Conservation (phyloP, 1,139 yeast species). For the Meyerozyma sp. region DNA sequence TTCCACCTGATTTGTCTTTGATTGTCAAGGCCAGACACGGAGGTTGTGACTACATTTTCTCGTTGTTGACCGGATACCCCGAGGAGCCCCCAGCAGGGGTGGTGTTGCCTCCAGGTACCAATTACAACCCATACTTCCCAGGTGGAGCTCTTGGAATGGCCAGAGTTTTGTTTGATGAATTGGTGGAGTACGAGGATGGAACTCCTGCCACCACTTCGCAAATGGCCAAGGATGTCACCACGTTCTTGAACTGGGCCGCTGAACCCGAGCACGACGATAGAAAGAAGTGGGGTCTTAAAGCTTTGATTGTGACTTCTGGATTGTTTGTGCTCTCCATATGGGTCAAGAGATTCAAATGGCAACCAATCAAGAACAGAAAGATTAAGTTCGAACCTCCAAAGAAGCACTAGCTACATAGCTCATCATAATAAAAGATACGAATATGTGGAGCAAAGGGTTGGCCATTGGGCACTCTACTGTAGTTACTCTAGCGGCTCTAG, state of each 20-base stretch:
- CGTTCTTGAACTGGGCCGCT: slow-evolving; percentile 96
- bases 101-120: slow-evolving; percentile 82
- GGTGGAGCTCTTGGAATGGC: slow-evolving; percentile 99
- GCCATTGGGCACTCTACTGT: no score
- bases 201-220: slow-evolving; percentile 98
- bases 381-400: slow-evolving; percentile 88
- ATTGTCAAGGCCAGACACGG: slow-evolving; percentile 99
- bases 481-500: no score
- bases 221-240: slow-evolving; percentile 97
- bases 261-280: slow-evolving; percentile 99
- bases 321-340: slow-evolving; percentile 80
- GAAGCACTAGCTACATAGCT: slow-evolving; percentile 29
- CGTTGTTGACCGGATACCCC: slow-evolving; percentile 96
- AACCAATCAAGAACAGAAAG: slow-evolving; percentile 93
- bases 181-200: slow-evolving; percentile 98
- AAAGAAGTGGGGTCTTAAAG: slow-evolving; percentile 95
- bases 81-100: slow-evolving; percentile 99
- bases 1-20: slow-evolving; percentile 96
- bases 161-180: slow-evolving; percentile 92
- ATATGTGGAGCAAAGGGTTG: not conserved
- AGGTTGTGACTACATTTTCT: slow-evolving; percentile 90
- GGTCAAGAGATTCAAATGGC: slow-evolving; percentile 99
- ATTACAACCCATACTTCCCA: slow-evolving; percentile 99
- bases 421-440: slow-evolving; percentile 1
- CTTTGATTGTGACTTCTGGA: slow-evolving; percentile 71